These are phyloP conservation scores for Cocos nucifera DNA, from an alignment of 176 grass and related monocot species.

Conservation along the genomic window DNA sequence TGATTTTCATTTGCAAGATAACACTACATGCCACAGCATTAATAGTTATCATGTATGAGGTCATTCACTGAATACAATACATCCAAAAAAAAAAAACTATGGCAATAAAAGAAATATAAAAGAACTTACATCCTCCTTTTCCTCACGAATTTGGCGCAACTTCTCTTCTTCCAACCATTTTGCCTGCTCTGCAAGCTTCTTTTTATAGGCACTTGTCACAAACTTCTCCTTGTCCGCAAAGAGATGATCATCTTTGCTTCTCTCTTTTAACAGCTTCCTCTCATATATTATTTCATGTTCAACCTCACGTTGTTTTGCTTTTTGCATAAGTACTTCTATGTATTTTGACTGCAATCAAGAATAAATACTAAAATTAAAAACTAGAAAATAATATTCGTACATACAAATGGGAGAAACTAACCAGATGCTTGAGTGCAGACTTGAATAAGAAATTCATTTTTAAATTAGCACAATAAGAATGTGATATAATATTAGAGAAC, in stretches of 20 bases:
- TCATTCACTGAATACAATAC: background rate
- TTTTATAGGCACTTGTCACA: conserved; percentile 84
- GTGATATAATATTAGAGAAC: too few relatives aligned
- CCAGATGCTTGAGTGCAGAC: too few relatives aligned
- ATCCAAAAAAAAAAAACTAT: background rate
- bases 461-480: too few relatives aligned
- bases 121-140: conserved; percentile 84
- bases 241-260: conserved; percentile 88
- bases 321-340: conserved; percentile 74
- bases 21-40: too few relatives aligned
- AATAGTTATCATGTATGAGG: too few relatives aligned
- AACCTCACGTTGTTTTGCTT: conserved; percentile 77
- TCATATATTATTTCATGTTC: conserved; percentile 93
- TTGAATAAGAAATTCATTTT: too few relatives aligned
- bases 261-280: conserved; percentile 88
- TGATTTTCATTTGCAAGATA: too few relatives aligned
- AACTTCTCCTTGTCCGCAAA: conserved; percentile 83
- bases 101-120: background rate
- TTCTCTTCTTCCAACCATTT: conserved; percentile 94
- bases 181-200: conserved; percentile 80
- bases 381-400: too few relatives aligned
- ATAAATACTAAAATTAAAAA: background rate
- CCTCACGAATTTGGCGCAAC: conserved; percentile 50
- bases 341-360: conserved; percentile 70
- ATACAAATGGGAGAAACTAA: too few relatives aligned